phyloP scores from a whole-genome alignment of 1,284 basidiomycete species.

The Ganoderma boninense region DNA sequence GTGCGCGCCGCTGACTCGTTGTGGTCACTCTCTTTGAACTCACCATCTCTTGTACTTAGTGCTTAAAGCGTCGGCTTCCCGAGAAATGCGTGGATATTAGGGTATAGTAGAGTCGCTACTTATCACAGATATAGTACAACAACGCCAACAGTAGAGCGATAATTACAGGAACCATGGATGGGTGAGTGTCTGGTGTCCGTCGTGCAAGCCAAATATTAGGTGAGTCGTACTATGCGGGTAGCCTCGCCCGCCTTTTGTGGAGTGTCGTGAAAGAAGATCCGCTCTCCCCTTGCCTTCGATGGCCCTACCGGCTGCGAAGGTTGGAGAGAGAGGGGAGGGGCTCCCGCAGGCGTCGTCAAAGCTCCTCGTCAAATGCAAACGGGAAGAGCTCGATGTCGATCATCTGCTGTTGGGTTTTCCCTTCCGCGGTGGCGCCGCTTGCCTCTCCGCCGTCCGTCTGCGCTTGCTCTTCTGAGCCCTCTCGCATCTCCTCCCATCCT shows the following conservation, averaged over 20 bases:
- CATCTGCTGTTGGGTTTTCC: background rate
- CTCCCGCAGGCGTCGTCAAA: background rate
- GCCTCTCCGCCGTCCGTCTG: conserved; percentile 8
- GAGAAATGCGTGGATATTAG: background rate
- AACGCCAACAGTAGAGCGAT: conserved; percentile 6
- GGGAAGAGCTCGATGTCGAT: conserved; percentile 10
- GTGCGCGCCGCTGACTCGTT: background rate
- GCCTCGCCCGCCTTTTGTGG: conserved; percentile 4
- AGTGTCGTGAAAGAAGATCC: background rate
- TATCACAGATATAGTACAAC: conserved; percentile 10
- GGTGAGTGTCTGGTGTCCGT: conserved; percentile 12
- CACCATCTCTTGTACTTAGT: background rate
- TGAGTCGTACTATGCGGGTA: conserved; percentile 9
- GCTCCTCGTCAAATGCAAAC: conserved; percentile 7
- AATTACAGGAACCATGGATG: conserved; percentile 1
- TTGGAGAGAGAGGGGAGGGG: too few relatives aligned
- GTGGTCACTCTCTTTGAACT: background rate
- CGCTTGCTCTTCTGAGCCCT: conserved; percentile 10
- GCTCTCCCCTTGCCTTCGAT: background rate
- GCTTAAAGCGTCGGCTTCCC: too few relatives aligned
- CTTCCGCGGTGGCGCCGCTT: conserved; percentile 2
- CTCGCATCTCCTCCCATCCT: conserved; percentile 36
- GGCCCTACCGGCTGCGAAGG: background rate
- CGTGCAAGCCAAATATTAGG: conserved; percentile 4
- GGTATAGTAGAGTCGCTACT: background rate